A percentile compares a stretch with the other conserved stretches of the same genome.
phyloP scores from a whole-genome alignment of 257 asterid genomes.

The Gardenia jasminoides region DNA sequence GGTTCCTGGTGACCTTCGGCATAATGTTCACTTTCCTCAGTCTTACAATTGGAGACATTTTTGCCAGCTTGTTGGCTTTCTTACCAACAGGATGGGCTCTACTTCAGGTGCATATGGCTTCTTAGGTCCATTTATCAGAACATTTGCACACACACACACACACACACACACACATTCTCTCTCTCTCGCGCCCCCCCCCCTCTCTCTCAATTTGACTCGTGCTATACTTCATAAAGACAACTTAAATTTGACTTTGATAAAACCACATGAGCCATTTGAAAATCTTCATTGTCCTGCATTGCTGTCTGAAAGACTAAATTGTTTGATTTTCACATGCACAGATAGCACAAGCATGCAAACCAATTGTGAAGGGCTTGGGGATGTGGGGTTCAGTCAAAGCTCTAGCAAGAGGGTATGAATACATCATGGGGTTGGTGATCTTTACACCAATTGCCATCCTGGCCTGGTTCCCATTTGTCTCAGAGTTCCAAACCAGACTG shows the following conservation, averaged over 20 bases:
- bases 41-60: constrained; percentile 71
- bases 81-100: constrained; percentile 96
- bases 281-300: background rate
- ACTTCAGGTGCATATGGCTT: constrained; percentile 42
- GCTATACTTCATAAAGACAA: background rate
- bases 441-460: constrained; percentile 76
- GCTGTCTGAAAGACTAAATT: background rate
- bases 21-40: constrained; percentile 56
- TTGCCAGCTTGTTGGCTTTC: constrained; percentile 77
- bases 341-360: constrained; percentile 85
- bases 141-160: no score
- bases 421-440: constrained; percentile 80
- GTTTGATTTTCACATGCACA: constrained; percentile 30
- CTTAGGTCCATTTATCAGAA: background rate
- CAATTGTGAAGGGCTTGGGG: constrained; percentile 51
- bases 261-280: background rate
- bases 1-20: constrained; percentile 47
- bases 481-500: constrained; percentile 87
- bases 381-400: constrained; percentile 92
- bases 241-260: background rate
- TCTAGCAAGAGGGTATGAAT: constrained; percentile 81
- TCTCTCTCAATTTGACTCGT: background rate
- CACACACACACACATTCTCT: no score
- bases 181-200: background rate
- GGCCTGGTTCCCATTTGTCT: constrained; percentile 93